Conservation (phyloP, 495 filamentous ascomycete genomes). For the Aspergillus hancockii region DNA sequence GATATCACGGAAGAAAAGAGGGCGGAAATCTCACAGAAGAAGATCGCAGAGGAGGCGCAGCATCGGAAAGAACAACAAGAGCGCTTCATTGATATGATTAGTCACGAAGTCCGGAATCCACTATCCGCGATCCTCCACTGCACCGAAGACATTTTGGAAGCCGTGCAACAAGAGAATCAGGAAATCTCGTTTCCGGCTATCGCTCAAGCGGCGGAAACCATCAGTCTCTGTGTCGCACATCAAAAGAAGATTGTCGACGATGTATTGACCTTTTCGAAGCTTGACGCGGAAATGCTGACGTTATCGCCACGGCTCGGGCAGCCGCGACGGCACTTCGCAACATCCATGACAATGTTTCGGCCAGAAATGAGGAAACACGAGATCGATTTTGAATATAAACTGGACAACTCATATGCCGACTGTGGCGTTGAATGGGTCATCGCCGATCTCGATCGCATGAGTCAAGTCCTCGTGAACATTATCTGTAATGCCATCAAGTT, state of each 20-base stretch:
- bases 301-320: conserved; percentile 68
- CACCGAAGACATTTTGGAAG: conserved; percentile 67
- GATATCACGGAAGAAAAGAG: conserved; percentile 51
- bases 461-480: conserved; percentile 75
- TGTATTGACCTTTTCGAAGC: conserved; percentile 75
- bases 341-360: conserved; percentile 71
- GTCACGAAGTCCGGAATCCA: conserved; percentile 86
- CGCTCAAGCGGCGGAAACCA: conserved; percentile 74
- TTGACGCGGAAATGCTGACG: conserved; percentile 73
- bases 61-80: conserved; percentile 70
- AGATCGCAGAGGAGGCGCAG: conserved; percentile 63
- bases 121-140: conserved; percentile 80
- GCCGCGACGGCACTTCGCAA: conserved; percentile 65
- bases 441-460: conserved; percentile 68
- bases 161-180: conserved; percentile 11
- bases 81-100: conserved; percentile 88
- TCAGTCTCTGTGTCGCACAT: conserved; percentile 72
- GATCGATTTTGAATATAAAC: conserved; percentile 62
- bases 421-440: conserved; percentile 65
- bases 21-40: conserved; percentile 53
- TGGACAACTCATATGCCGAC: conserved; percentile 56
- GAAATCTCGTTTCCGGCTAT: conserved; percentile 30
- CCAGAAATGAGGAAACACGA: conserved; percentile 67
- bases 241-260: conserved; percentile 82
- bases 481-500: conserved; percentile 81